phyloP scores from a whole-genome alignment of 805 yeast genomes.

The Candida pseudofarinosa region DNA sequence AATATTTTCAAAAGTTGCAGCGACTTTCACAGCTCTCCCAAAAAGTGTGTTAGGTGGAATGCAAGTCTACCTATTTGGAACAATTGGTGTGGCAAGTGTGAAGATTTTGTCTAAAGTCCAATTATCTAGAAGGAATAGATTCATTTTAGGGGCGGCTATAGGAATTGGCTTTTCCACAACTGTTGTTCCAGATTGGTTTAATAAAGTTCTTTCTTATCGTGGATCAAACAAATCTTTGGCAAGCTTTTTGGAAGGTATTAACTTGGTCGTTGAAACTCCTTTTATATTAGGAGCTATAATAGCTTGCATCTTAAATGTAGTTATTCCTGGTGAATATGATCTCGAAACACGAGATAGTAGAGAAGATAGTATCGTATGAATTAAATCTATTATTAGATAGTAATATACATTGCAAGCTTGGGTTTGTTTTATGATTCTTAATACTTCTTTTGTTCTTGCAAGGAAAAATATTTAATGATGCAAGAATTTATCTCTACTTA shows the following conservation, averaged over 20 bases:
- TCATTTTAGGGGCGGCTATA: conserved; percentile 2
- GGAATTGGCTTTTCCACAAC: conserved; percentile 2
- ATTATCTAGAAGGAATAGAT: conserved; percentile 1
- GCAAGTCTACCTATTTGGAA: conserved; percentile 4
- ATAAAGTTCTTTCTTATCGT: neutral
- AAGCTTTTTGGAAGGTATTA: conserved; percentile 2
- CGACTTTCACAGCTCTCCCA: conserved; percentile 3
- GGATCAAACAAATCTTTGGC: neutral
- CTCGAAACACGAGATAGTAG: too few species aligned
- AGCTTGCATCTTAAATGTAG: conserved; percentile 1
- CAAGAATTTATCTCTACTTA: too few species aligned
- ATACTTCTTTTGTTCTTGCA: too few species aligned
- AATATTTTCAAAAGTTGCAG: conserved; percentile 1
- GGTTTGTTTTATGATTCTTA: too few species aligned
- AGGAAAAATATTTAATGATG: too few species aligned
- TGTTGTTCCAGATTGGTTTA: conserved; percentile 3
- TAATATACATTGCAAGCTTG: too few species aligned
- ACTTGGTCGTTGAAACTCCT: conserved; percentile 1
- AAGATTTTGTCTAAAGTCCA: conserved; percentile 1
- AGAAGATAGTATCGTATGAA: too few species aligned
- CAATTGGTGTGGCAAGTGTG: conserved; percentile 3
- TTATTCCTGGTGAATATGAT: conserved; percentile 1
- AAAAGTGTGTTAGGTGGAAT: conserved; percentile 2
- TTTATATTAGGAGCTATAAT: conserved; percentile 2
- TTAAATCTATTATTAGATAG: too few species aligned